These are phyloP conservation scores for Calonectria hawksworthii DNA, from an alignment of 2,329 filamentous ascomycete species.

Conservation along the genomic window DNA sequence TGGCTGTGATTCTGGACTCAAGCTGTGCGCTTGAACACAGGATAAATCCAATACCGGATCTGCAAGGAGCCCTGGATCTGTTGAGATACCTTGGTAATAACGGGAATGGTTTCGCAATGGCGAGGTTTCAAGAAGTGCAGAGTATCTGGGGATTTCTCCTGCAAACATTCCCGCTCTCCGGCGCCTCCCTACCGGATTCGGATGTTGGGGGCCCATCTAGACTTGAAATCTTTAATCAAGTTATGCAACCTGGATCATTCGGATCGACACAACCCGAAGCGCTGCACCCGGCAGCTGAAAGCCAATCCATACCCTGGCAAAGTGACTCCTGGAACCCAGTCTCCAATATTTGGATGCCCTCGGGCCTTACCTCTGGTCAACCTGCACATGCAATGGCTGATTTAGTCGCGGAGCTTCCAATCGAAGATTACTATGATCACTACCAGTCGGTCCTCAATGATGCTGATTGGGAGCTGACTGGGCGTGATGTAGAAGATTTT, in stretches of 20 bases:
- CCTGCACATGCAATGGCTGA: neutral
- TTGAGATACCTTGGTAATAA: neutral
- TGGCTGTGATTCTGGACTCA: neutral
- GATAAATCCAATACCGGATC: neutral
- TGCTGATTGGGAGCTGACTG: neutral
- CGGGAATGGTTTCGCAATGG: neutral
- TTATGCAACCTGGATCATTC: neutral
- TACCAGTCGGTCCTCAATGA: neutral
- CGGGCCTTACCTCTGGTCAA: neutral
- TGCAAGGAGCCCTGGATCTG: neutral
- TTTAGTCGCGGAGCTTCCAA: neutral
- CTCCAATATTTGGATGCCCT: neutral
- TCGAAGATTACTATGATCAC: neutral
- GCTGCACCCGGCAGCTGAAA: neutral
- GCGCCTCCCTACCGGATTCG: neutral
- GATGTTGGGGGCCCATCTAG: neutral
- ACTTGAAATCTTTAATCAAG: neutral
- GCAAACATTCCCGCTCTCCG: neutral
- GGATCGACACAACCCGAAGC: neutral
- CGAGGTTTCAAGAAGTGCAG: neutral
- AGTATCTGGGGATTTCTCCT: neutral
- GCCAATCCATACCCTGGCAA: neutral
- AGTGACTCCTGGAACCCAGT: neutral
- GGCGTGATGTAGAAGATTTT: neutral
- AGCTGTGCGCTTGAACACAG: neutral